phyloP scores from a whole-genome alignment of 1,139 yeast species.

The Pichia sp. region DNA sequence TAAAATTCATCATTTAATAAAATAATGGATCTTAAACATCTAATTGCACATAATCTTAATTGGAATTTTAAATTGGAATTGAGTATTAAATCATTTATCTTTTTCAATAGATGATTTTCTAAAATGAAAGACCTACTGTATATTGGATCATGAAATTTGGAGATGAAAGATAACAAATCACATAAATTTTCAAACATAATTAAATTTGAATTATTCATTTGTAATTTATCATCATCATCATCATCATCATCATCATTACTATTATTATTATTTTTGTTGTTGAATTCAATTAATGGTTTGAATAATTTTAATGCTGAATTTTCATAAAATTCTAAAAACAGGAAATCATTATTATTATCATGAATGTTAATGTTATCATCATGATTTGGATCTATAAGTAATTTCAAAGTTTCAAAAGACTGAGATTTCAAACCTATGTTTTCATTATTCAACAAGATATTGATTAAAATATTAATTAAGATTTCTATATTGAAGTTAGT shows the following conservation, averaged over 20 bases:
- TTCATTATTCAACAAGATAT: slow-evolving; percentile 55
- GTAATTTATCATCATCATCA: neutral
- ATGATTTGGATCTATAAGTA: slow-evolving; percentile 51
- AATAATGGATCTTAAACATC: slow-evolving; percentile 58
- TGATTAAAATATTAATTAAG: slow-evolving; percentile 51
- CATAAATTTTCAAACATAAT: slow-evolving; percentile 40
- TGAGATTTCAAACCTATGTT: slow-evolving; percentile 75
- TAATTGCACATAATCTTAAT: slow-evolving; percentile 55
- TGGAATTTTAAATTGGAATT: slow-evolving; percentile 38
- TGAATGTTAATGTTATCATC: slow-evolving; percentile 6
- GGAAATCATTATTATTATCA: slow-evolving; percentile 34
- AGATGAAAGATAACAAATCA: slow-evolving; percentile 62
- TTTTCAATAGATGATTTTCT: slow-evolving; percentile 47
- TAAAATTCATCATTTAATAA: slow-evolving; percentile 57
- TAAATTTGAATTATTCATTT: neutral
- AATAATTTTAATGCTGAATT: slow-evolving; percentile 58
- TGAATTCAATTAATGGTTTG: slow-evolving; percentile 36
- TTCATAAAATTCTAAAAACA: slow-evolving; percentile 55
- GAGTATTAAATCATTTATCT: slow-evolving; percentile 40
- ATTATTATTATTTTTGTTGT: too few relatives aligned
- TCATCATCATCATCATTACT: too few relatives aligned
- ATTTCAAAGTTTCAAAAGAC: slow-evolving; percentile 75
- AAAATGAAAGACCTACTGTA: slow-evolving; percentile 57
- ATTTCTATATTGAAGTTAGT: slow-evolving; percentile 43
- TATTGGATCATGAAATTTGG: slow-evolving; percentile 52